Evolutionary conservation across 768 basidiomycete species (phyloP).

Genomic region (Suillus occidentalis): DNA sequence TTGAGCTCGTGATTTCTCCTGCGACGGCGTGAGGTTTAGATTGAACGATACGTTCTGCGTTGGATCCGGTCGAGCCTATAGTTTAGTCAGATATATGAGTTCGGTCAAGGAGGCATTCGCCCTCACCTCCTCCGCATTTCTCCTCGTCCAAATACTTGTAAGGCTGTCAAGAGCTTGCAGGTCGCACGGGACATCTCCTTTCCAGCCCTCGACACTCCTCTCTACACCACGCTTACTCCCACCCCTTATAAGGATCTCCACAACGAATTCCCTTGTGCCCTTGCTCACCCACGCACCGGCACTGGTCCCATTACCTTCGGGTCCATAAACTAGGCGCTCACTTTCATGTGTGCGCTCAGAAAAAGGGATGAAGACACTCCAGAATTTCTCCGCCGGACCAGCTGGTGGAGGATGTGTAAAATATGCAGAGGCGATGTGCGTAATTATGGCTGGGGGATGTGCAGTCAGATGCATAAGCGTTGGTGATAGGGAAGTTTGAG

Average conservation of each 20-base stretch:
- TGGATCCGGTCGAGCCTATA: constrained; percentile 50
- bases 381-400: constrained; percentile 70
- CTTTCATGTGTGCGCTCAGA: constrained; percentile 61
- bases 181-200: constrained; percentile 39
- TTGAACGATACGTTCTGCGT: constrained; percentile 84
- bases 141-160: constrained; percentile 43
- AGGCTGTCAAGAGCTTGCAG: constrained; percentile 54
- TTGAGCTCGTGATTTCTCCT: constrained; percentile 73
- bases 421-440: constrained; percentile 68
- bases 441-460: constrained; percentile 70
- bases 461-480: constrained; percentile 63
- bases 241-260: constrained; percentile 59
- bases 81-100: constrained; percentile 4
- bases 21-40: constrained; percentile 77
- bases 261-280: constrained; percentile 48
- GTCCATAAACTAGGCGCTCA: constrained; percentile 60
- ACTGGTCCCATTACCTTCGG: constrained; percentile 47
- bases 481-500: constrained; percentile 62
- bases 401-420: constrained; percentile 69
- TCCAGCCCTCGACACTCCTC: constrained; percentile 68
- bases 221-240: constrained; percentile 51
- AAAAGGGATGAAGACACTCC: constrained; percentile 72
- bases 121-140: constrained; percentile 33
- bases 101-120: constrained; percentile 23
- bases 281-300: constrained; percentile 32